A percentile compares a stretch with the other conserved stretches of the same genome.
These are phyloP conservation scores for Tolypocladium inflatum DNA, from an alignment of 2,329 filamentous ascomycete genomes.

Conservation along the genomic window DNA sequence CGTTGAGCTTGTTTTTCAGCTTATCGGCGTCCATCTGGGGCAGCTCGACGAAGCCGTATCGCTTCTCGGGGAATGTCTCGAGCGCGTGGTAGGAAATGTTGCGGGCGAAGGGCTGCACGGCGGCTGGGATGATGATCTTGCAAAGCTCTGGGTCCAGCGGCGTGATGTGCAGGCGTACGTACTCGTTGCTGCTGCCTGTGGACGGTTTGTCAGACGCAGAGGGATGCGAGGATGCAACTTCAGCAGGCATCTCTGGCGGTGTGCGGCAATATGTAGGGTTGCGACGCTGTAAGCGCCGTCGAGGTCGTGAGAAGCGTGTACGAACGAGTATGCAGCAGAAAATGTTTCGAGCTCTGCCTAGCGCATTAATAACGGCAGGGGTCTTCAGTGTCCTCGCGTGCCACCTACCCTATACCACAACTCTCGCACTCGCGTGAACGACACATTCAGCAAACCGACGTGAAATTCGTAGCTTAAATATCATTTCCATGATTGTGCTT, in stretches of 20 bases:
- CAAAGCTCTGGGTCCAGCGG: slow-evolving; percentile 72
- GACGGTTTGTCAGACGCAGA: slow-evolving; percentile 1
- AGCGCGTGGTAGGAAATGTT: slow-evolving; percentile 84
- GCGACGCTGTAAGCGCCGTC: slow-evolving; percentile 1
- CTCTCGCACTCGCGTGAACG: not conserved
- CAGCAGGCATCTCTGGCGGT: slow-evolving; percentile 14
- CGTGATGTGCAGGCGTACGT: slow-evolving; percentile 64
- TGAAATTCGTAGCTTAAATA: not conserved
- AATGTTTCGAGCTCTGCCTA: not conserved
- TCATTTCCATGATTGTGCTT: not conserved
- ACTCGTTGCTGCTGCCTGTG: slow-evolving; percentile 13
- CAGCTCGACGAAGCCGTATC: slow-evolving; percentile 83
- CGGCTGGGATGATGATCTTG: slow-evolving; percentile 59
- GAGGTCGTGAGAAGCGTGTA: not conserved
- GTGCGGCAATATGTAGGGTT: not conserved
- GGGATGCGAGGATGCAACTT: slow-evolving; percentile 3
- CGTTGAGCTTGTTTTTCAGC: slow-evolving; percentile 83
- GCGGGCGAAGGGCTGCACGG: slow-evolving; percentile 55
- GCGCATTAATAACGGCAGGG: not conserved
- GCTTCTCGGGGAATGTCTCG: slow-evolving; percentile 80
- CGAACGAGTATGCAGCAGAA: not conserved
- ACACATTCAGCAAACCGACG: not conserved
- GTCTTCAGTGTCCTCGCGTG: not conserved
- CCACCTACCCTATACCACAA: not conserved
- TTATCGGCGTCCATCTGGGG: slow-evolving; percentile 79